phyloP scores from a whole-genome alignment of 495 filamentous ascomycete genomes.

The Neurospora sp. region DNA sequence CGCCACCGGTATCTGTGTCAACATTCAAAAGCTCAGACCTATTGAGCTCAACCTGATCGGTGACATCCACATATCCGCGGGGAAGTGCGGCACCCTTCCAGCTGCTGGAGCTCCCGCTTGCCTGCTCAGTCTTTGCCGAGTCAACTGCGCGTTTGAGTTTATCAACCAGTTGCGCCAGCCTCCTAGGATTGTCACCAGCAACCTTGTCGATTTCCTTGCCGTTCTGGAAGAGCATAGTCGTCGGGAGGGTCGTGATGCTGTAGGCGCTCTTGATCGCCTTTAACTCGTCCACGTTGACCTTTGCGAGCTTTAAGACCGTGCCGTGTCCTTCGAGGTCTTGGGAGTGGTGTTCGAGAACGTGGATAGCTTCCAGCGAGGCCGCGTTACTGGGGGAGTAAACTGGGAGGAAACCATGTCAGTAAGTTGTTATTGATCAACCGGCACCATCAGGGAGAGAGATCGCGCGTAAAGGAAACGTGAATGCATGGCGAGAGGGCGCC shows the following conservation, averaged over 20 bases:
- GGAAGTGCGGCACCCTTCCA: slow-evolving; percentile 72
- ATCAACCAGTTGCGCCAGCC: slow-evolving; percentile 58
- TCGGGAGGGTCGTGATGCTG: slow-evolving; percentile 64
- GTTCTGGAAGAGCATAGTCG: slow-evolving; percentile 84
- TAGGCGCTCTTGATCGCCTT: slow-evolving; percentile 63
- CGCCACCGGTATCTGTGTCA: slow-evolving; percentile 56
- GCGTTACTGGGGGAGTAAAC: slow-evolving; percentile 85
- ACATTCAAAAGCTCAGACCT: slow-evolving; percentile 82
- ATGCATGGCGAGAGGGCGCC: neutral
- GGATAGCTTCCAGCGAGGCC: slow-evolving; percentile 78
- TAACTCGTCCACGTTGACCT: slow-evolving; percentile 74
- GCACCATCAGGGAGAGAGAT: neutral
- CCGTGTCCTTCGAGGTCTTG: slow-evolving; percentile 53
- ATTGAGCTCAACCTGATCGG: slow-evolving; percentile 64
- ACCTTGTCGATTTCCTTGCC: slow-evolving; percentile 55
- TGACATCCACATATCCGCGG: slow-evolving; percentile 75
- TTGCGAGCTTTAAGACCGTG: slow-evolving; percentile 69
- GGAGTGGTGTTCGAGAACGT: slow-evolving; percentile 72
- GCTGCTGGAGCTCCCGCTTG: slow-evolving; percentile 28
- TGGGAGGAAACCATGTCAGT: slow-evolving; percentile 26
- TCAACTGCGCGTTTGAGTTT: slow-evolving; percentile 64
- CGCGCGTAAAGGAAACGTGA: neutral
- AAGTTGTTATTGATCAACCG: neutral
- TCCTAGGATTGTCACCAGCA: slow-evolving; percentile 58
- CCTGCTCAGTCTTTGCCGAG: slow-evolving; percentile 30